Evolutionary conservation across 257 asterid species (phyloP), one percentile per base, ranked within the genome.

Genomic region (Nicotiana noctiflora): DNA sequence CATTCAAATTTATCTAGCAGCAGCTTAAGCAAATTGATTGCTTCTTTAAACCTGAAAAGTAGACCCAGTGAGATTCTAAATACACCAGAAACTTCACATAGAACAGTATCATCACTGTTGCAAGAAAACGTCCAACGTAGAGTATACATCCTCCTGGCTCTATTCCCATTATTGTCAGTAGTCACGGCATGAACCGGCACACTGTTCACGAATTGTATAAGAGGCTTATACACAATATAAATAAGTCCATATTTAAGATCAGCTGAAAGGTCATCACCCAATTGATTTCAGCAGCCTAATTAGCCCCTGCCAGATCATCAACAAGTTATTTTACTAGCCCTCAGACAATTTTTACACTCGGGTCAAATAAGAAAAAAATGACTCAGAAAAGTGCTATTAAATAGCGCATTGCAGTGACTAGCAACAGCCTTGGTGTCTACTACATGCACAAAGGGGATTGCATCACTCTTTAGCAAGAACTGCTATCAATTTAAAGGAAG

Each of bases 11-110:
- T 70, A 67, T 56, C 79, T 59, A 93, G 86, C 72, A 95, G 94
- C 82, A 88, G 89, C 87, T 83, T 90, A 76, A 95, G 93, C 79
- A 92, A 87, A 86, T 86, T 85, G 82, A 91, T 89, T 85, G 98
- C 97, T 3, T 95, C 94, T 56, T 10, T 68, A 81, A 90, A 93
- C 90, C 99, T 95, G 86, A 53, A 51, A 83, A 55, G 82, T 51
- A 79, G 46, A 12, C 78, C 79, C 79, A 49, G 15, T 31, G 84
- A 49, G 60, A 76, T 63, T 81, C 63, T 52, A 77, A 49, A 65
- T 19, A 62, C 46, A 61, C 34, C 29, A 62, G 40, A 19, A 62
- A 37, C 44, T 79, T 49, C 37, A 79, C 74, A 18, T 74, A 3
- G 1, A 74, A 74, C 21, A 14, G 76, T 34, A 67, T 59, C 76